Conservation (phyloP, 2,329 filamentous ascomycete genomes). For the Ascochyta pisi region DNA sequence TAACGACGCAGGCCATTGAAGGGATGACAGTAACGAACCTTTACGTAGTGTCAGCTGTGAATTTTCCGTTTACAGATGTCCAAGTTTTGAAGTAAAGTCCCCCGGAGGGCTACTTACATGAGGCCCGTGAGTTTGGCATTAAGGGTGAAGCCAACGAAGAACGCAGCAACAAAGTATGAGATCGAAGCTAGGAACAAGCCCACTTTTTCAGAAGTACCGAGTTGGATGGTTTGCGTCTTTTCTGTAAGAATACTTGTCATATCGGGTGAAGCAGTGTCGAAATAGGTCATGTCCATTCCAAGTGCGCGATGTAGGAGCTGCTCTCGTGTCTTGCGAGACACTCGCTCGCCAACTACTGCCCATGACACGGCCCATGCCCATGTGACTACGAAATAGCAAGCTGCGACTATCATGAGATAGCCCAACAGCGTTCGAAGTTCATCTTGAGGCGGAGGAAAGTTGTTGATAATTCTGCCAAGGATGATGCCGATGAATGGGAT, state of each 20-base stretch:
- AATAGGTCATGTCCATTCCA: constrained; percentile 60
- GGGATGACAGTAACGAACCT: constrained; percentile 57
- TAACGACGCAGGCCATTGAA: constrained; percentile 54
- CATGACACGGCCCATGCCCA: constrained; percentile 59
- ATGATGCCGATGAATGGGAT: constrained; percentile 66
- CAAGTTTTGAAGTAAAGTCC: too few relatives aligned
- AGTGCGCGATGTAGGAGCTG: constrained; percentile 57
- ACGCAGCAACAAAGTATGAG: constrained; percentile 55
- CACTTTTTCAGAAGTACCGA: constrained; percentile 57
- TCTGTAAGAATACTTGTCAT: constrained; percentile 56
- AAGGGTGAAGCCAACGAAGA: constrained; percentile 55
- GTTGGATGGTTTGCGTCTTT: constrained; percentile 55
- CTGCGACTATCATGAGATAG: constrained; percentile 55
- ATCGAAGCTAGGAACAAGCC: constrained; percentile 56
- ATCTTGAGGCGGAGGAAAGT: constrained; percentile 57
- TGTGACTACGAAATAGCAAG: constrained; percentile 58
- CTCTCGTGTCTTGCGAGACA: constrained; percentile 56
- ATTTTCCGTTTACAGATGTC: not conserved
- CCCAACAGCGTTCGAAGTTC: constrained; percentile 51
- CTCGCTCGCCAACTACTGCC: constrained; percentile 58
- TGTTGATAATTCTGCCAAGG: constrained; percentile 58
- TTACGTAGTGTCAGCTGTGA: constrained; percentile 7
- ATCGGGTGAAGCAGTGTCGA: constrained; percentile 58
- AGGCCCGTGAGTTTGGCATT: constrained; percentile 53
- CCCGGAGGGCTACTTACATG: constrained; percentile 32